These are phyloP conservation scores for Chlamydomonas sphaeroides DNA, from an alignment of 139 green algal species.

Conservation along the genomic window DNA sequence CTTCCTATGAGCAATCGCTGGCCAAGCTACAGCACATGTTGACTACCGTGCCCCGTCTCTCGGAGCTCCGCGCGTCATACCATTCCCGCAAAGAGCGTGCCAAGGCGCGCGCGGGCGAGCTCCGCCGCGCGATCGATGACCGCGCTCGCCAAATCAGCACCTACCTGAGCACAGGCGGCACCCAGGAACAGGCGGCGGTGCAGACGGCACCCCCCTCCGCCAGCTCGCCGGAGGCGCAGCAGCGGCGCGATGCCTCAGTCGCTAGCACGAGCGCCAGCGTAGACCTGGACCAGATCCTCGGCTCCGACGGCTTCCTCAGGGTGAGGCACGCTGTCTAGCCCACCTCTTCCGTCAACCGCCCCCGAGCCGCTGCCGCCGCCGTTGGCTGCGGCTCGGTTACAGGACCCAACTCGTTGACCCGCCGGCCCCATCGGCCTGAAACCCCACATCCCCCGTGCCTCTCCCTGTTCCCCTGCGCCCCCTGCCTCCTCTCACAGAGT, in stretches of 20 bases:
- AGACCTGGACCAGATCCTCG: slow-evolving; percentile 45
- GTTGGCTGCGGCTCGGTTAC: no score
- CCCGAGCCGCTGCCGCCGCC: no score
- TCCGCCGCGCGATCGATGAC: slow-evolving; percentile 38
- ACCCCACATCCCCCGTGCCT: no score
- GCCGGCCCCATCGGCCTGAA: no score
- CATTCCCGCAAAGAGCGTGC: slow-evolving; percentile 34
- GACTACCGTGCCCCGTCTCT: background rate
- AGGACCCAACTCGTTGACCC: no score
- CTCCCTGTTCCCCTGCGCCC: no score
- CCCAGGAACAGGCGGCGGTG: background rate
- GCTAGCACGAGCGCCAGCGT: background rate
- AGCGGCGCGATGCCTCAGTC: no score
- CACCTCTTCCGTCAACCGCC: no score
- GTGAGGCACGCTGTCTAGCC: slow-evolving; percentile 3
- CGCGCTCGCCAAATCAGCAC: background rate
- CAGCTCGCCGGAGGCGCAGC: no score
- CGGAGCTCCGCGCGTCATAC: slow-evolving; percentile 32
- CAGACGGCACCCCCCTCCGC: no score
- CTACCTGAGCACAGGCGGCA: background rate
- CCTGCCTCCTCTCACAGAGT: slow-evolving; percentile 22
- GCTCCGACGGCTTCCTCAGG: slow-evolving; percentile 43
- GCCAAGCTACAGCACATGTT: background rate
- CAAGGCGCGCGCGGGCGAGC: slow-evolving; percentile 10
- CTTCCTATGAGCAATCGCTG: slow-evolving; percentile 4